phyloP scores from a whole-genome alignment of 139 green algal species.

The Raphidocelis subcapitata region DNA sequence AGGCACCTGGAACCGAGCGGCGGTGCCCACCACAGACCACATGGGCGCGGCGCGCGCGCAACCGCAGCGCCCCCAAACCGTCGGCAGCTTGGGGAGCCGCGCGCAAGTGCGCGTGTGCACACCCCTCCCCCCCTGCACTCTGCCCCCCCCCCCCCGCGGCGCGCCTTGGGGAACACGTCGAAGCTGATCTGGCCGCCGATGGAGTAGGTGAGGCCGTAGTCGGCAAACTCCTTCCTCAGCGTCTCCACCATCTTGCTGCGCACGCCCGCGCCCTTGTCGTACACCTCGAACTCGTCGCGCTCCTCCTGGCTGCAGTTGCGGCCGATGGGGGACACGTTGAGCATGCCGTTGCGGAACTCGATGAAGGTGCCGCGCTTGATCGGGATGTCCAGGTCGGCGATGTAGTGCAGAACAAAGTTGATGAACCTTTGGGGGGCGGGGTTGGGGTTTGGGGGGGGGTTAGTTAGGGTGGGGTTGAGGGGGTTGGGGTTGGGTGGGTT shows the following conservation, averaged over 20 bases:
- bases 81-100: no score
- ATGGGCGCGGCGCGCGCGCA: no score
- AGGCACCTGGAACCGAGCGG: no score
- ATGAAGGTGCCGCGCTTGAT: slow-evolving; percentile 99
- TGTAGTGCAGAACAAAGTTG: slow-evolving; percentile 94
- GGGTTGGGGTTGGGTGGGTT: no score
- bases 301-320: slow-evolving; percentile 98
- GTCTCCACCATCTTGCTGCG: slow-evolving; percentile 83
- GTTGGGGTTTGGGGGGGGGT: no score
- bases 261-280: slow-evolving; percentile 73
- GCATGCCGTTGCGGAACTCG: slow-evolving; percentile 98
- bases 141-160: neutral
- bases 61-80: no score
- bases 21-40: neutral
- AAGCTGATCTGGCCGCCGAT: slow-evolving; percentile 99
- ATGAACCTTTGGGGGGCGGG: slow-evolving; percentile 56
- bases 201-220: slow-evolving; percentile 89
- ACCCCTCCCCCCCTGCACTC: no score
- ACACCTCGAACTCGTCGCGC: slow-evolving; percentile 93
- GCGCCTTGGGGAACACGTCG: slow-evolving; percentile 89
- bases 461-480: no score
- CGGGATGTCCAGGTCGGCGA: slow-evolving; percentile 97
- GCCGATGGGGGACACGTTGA: slow-evolving; percentile 97
- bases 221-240: slow-evolving; percentile 86
- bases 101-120: no score